Conservation (phyloP, 306 rosid species). For the Cucumis hystrix region DNA sequence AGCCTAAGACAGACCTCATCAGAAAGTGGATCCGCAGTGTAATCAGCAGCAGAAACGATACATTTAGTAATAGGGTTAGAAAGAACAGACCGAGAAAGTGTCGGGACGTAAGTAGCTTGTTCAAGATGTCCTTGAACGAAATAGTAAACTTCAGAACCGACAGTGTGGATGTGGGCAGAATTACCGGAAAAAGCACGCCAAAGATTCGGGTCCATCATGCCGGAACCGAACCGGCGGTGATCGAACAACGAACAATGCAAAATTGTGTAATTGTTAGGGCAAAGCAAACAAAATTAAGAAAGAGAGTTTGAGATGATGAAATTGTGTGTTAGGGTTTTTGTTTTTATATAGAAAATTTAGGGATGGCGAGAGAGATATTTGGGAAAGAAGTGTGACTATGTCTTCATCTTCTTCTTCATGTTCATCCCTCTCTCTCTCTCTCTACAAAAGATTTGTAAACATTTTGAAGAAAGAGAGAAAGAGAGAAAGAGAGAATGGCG, state of each 20-base stretch:
- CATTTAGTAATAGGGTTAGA: conserved; percentile 29
- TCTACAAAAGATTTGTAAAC: neutral
- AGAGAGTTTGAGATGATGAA: neutral
- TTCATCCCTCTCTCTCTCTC: conserved; percentile 2
- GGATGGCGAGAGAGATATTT: neutral
- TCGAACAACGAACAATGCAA: neutral
- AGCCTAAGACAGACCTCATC: conserved; percentile 59
- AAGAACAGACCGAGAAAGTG: conserved; percentile 16
- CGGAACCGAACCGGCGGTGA: conserved; percentile 7
- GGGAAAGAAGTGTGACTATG: neutral
- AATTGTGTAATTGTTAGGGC: neutral
- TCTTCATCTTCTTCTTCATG: neutral
- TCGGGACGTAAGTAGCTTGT: conserved; percentile 30
- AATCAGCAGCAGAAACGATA: conserved; percentile 16
- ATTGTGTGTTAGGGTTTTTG: neutral
- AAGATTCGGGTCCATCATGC: conserved; percentile 20
- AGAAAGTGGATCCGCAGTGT: conserved; percentile 35
- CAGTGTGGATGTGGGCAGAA: conserved; percentile 28
- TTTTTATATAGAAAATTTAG: neutral
- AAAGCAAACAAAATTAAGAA: neutral
- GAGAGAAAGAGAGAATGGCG: conserved; percentile 13
- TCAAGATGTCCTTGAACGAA: conserved; percentile 70
- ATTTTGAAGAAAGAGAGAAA: neutral
- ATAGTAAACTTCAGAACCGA: conserved; percentile 66
- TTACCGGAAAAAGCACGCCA: conserved; percentile 62